phyloP scores from a whole-genome alignment of 2,329 filamentous ascomycete genomes.

The Teratosphaeria viscida region DNA sequence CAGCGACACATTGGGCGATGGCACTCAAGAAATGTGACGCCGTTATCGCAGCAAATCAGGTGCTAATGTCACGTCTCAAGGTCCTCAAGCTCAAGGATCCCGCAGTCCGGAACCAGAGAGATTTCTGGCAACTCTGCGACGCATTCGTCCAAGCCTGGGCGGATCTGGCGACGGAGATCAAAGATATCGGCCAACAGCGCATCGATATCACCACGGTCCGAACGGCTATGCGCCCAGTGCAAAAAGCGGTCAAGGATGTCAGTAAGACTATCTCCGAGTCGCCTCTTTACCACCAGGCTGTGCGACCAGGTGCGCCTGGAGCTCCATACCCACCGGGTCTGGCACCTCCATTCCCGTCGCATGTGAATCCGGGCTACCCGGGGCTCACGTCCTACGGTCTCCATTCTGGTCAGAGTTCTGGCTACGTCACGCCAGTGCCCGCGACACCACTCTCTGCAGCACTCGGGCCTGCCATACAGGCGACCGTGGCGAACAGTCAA shows the following conservation, averaged over 20 bases:
- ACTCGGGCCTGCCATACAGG: constrained; percentile 74
- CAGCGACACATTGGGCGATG: constrained; percentile 50
- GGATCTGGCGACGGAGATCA: constrained; percentile 53
- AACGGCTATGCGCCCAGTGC: constrained; percentile 65
- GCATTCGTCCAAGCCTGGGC: constrained; percentile 61
- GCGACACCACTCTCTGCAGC: constrained; percentile 86
- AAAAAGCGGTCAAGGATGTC: constrained; percentile 73
- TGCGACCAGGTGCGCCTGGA: constrained; percentile 25
- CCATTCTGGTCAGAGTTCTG: constrained; percentile 2
- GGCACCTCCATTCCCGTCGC: constrained; percentile 21
- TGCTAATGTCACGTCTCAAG: constrained; percentile 61
- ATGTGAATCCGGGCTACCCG: constrained; percentile 14
- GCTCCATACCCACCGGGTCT: constrained; percentile 14
- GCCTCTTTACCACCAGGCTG: constrained; percentile 49
- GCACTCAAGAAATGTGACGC: constrained; percentile 62
- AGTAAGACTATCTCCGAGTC: constrained; percentile 59
- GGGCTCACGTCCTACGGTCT: background rate
- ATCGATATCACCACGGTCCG: constrained; percentile 54
- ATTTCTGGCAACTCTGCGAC: constrained; percentile 63
- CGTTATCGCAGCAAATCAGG: constrained; percentile 62
- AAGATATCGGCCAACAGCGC: constrained; percentile 29
- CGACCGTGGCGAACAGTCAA: constrained; percentile 50
- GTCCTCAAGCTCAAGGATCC: constrained; percentile 79
- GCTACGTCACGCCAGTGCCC: constrained; percentile 51
- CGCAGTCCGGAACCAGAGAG: constrained; percentile 53